Percentiles rank a stretch among this genome's conserved stretches.
These are phyloP conservation scores for Botrytis byssoidea DNA, from an alignment of 2,329 filamentous ascomycete genomes.

Conservation along the genomic window DNA sequence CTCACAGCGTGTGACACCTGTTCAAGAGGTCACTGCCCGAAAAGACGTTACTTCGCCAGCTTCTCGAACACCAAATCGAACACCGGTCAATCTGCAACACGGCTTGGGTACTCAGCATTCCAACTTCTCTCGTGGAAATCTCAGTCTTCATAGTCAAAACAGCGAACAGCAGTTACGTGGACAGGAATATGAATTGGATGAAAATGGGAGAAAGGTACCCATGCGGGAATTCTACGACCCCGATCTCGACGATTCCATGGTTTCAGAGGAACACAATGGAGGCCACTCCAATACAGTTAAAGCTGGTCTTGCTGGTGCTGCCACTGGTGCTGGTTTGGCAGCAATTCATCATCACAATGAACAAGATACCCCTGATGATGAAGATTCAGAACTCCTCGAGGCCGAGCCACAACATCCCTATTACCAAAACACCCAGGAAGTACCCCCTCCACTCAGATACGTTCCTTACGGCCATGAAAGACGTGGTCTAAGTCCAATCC, in stretches of 20 bases:
- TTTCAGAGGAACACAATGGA: constrained; percentile 38
- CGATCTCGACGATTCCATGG: constrained; percentile 31
- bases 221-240: constrained; percentile 31
- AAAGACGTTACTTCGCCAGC: constrained; percentile 59
- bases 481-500: constrained; percentile 80
- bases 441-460: constrained; percentile 63
- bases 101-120: constrained; percentile 65
- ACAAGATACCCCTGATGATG: constrained; percentile 29
- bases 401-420: constrained; percentile 26
- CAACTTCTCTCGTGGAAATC: constrained; percentile 45
- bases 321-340: constrained; percentile 41
- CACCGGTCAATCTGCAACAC: constrained; percentile 53
- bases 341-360: constrained; percentile 41
- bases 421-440: constrained; percentile 51
- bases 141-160: constrained; percentile 46
- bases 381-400: constrained; percentile 31
- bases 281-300: constrained; percentile 32
- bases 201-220: constrained; percentile 38
- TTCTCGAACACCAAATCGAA: constrained; percentile 62
- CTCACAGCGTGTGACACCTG: constrained; percentile 54
- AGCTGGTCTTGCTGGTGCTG: constrained; percentile 34
- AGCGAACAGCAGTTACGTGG: constrained; percentile 46
- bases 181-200: constrained; percentile 39
- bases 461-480: constrained; percentile 67
- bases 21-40: constrained; percentile 56